These are phyloP conservation scores for Penicillium sp. DNA, from an alignment of 2,329 filamentous ascomycete genomes.

Conservation along the genomic window DNA sequence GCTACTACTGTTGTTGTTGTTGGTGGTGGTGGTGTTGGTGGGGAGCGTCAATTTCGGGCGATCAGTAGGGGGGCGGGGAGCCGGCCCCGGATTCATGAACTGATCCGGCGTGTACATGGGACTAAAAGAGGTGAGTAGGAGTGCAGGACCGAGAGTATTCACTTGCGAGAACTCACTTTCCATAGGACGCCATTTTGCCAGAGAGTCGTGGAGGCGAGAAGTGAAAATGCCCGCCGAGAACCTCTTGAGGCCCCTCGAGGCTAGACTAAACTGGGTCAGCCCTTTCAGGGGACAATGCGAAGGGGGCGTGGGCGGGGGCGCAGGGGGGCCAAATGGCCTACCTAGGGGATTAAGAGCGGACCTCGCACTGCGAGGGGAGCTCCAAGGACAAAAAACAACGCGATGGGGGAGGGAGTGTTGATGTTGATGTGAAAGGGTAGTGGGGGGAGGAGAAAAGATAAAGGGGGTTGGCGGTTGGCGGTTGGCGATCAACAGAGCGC, in stretches of 20 bases:
- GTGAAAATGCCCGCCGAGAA: constrained; percentile 28
- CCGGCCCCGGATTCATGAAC: constrained; percentile 97
- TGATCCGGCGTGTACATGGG: constrained; percentile 66
- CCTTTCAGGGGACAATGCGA: neutral
- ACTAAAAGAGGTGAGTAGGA: constrained; percentile 20
- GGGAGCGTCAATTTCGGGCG: constrained; percentile 78
- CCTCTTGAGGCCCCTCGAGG: constrained; percentile 27
- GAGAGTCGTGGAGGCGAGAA: constrained; percentile 16
- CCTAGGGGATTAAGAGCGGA: constrained; percentile 17
- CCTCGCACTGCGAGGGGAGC: constrained; percentile 32
- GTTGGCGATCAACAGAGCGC: neutral
- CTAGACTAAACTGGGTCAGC: constrained; percentile 15
- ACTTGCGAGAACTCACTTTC: constrained; percentile 46
- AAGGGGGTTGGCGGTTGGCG: constrained; percentile 12
- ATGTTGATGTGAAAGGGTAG: neutral
- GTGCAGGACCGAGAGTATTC: constrained; percentile 20
- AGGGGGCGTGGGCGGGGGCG: constrained; percentile 10
- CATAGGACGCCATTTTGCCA: constrained; percentile 37
- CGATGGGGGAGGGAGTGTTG: constrained; percentile 4
- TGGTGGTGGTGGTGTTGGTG: too few relatives aligned
- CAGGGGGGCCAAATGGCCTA: constrained; percentile 13
- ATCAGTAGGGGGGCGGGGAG: constrained; percentile 84
- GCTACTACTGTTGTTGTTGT: constrained; percentile 63
- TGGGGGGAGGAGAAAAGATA: constrained; percentile 16
- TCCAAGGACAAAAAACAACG: constrained; percentile 13